Conservation (phyloP, 495 filamentous ascomycete species). For the Podospora pseudocomata region DNA sequence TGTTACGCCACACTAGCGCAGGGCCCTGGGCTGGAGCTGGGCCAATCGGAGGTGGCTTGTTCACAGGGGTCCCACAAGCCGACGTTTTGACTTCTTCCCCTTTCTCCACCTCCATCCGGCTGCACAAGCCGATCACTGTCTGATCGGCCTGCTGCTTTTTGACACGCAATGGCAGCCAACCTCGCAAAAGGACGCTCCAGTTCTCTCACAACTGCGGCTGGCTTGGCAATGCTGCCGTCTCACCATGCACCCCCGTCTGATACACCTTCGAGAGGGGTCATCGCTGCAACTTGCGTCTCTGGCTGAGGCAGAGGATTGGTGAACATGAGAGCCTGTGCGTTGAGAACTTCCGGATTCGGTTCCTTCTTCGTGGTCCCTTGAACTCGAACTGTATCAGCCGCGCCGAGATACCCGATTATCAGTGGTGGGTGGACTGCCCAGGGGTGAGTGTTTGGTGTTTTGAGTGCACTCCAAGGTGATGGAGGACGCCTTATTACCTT, state of each 20-base stretch:
- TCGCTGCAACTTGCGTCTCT: background rate
- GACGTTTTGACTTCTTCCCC: background rate
- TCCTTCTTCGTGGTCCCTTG: background rate
- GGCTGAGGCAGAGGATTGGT: background rate
- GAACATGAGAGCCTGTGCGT: background rate
- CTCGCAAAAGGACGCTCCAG: background rate
- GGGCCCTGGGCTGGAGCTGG: background rate
- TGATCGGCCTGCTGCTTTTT: slow-evolving; percentile 16
- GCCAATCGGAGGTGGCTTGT: background rate
- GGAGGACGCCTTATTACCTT: background rate
- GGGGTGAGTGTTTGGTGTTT: background rate
- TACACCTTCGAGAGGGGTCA: background rate
- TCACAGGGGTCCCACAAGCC: background rate
- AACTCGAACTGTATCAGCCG: background rate
- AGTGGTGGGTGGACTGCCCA: background rate
- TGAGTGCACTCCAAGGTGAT: background rate
- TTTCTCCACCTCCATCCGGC: slow-evolving; percentile 3
- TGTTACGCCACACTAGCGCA: background rate
- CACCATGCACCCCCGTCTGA: slow-evolving; percentile 6
- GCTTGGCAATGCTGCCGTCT: slow-evolving; percentile 3
- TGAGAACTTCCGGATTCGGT: background rate
- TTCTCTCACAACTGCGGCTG: background rate
- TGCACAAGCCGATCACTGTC: slow-evolving; percentile 4
- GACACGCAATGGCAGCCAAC: background rate
- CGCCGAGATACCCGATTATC: slow-evolving; percentile 3